Percentiles rank a stretch among this genome's conserved stretches.
These are phyloP conservation scores for Diaporthe citrichinensis DNA, from an alignment of 2,329 filamentous ascomycete species.

Conservation along the genomic window DNA sequence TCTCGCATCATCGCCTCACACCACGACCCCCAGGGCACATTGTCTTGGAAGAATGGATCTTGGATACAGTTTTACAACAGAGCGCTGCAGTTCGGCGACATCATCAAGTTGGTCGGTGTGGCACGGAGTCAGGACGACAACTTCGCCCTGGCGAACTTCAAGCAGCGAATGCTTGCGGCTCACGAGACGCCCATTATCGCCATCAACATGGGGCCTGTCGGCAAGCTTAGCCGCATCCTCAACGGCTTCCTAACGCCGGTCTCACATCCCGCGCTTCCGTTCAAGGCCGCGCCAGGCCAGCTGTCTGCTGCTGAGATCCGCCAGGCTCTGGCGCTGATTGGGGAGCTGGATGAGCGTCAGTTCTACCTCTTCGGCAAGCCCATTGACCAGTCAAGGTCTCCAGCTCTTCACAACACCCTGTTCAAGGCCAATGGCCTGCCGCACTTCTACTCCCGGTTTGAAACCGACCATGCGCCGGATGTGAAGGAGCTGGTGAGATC, in stretches of 20 bases:
- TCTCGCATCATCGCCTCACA: conserved; percentile 95
- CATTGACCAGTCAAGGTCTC: conserved; percentile 85
- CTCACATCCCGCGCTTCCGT: conserved; percentile 88
- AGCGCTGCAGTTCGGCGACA: conserved; percentile 89
- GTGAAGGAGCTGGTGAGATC: conserved; percentile 76
- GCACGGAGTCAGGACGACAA: conserved; percentile 87
- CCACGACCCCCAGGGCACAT: conserved; percentile 83
- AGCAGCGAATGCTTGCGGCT: conserved; percentile 77
- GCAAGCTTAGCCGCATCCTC: conserved; percentile 90
- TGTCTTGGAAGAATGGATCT: conserved; percentile 93
- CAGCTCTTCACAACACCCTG: conserved; percentile 89
- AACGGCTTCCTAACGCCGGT: conserved; percentile 97
- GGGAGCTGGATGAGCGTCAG: conserved; percentile 79
- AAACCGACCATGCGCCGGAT: conserved; percentile 77
- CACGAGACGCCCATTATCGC: conserved; percentile 90
- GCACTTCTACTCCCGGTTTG: conserved; percentile 82
- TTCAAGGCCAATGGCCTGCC: conserved; percentile 85
- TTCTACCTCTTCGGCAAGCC: conserved; percentile 94
- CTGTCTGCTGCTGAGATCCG: conserved; percentile 92
- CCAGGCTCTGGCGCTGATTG: conserved; percentile 81
- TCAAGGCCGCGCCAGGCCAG: conserved; percentile 94
- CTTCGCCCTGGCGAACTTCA: conserved; percentile 86
- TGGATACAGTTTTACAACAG: conserved; percentile 94
- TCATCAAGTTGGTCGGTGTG: conserved; percentile 93
- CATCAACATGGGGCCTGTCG: conserved; percentile 92